Conservation (phyloP, 1,139 yeast species). For the Taphrina pruni region DNA sequence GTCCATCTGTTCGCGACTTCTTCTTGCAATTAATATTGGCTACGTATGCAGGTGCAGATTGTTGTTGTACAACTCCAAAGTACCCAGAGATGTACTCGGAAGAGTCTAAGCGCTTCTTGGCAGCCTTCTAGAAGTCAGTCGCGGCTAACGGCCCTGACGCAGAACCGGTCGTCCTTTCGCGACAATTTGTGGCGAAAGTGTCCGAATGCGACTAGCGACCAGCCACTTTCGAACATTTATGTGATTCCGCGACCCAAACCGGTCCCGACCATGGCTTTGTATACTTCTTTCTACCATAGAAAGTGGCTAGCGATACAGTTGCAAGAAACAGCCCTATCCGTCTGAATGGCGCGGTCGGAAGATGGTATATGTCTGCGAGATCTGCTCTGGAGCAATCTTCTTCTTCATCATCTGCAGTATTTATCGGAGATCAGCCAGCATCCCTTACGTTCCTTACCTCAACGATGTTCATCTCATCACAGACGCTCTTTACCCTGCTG, state of each 20-base stretch:
- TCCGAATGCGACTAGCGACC: slow-evolving; percentile 1
- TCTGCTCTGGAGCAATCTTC: neutral
- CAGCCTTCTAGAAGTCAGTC: slow-evolving; percentile 4
- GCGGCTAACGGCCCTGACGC: neutral
- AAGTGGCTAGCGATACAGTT: slow-evolving; percentile 13
- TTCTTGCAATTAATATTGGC: too few relatives aligned
- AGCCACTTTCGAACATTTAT: slow-evolving; percentile 9
- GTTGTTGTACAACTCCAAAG: neutral
- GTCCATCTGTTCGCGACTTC: neutral
- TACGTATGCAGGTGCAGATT: too few relatives aligned
- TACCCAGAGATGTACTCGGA: neutral
- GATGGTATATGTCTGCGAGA: slow-evolving; percentile 4
- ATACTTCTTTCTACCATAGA: neutral
- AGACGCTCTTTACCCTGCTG: slow-evolving; percentile 18
- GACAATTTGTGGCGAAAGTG: neutral
- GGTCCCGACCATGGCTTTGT: neutral
- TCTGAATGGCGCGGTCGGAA: neutral
- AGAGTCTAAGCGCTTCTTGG: neutral
- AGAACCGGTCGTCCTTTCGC: neutral
- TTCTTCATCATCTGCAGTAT: neutral
- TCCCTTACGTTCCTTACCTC: slow-evolving; percentile 12
- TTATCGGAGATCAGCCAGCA: neutral
- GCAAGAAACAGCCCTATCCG: neutral
- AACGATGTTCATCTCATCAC: slow-evolving; percentile 24
- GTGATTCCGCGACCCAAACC: slow-evolving; percentile 5